Conservation (phyloP, 441 rosid genomes). For the Omphalea diandra region DNA sequence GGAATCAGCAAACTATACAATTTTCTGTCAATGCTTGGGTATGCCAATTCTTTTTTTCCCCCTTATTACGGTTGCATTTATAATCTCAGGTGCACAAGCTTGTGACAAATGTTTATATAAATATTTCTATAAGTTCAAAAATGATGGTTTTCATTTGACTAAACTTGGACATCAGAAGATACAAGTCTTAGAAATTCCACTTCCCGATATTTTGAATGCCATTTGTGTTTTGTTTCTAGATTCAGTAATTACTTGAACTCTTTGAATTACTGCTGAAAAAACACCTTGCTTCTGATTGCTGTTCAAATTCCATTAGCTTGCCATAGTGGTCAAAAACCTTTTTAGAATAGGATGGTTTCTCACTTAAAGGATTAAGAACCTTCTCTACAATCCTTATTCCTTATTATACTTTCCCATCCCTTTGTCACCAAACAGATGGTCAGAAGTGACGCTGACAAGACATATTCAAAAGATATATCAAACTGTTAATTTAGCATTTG, state of each 20-base stretch:
- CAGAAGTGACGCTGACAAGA: neutral
- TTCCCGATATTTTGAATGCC: neutral
- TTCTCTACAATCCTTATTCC: neutral
- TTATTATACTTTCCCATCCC: neutral
- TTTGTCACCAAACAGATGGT: neutral
- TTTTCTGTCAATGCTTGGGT: slow-evolving; percentile 99
- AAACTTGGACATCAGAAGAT: neutral
- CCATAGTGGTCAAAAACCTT: neutral
- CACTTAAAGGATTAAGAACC: neutral
- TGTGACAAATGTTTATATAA: neutral
- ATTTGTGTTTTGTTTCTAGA: slow-evolving; percentile 4
- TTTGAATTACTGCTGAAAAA: neutral
- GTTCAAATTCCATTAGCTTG: slow-evolving; percentile 5
- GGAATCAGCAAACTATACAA: slow-evolving; percentile 88
- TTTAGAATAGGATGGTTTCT: slow-evolving; percentile 1
- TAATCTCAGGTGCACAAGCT: neutral
- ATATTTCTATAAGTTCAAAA: neutral
- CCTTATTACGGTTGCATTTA: neutral
- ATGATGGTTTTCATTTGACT: neutral
- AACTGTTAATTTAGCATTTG: neutral
- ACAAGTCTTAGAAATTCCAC: neutral
- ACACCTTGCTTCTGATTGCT: neutral
- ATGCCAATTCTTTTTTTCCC: slow-evolving; percentile 13
- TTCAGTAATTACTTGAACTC: neutral
- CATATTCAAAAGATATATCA: neutral